Percentiles rank a stretch among this genome's conserved stretches.
phyloP scores from a whole-genome alignment of 2,329 filamentous ascomycete species.

The Blastomyces emzantsi region DNA sequence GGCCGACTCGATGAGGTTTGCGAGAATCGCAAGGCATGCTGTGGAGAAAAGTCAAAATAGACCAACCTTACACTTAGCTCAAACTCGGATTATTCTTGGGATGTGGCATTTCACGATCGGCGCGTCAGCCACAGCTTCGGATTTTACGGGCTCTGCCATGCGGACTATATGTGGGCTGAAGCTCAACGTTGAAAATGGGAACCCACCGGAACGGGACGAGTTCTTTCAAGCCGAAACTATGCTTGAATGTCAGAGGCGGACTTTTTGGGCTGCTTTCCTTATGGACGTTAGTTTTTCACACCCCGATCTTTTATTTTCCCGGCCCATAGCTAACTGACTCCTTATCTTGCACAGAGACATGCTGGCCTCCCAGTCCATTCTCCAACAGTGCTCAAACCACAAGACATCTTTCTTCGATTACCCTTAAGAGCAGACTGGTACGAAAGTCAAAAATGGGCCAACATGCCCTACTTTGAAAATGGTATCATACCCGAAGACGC shows the following conservation, averaged over 20 bases:
- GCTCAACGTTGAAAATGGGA: slow-evolving; percentile 53
- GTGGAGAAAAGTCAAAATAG: slow-evolving; percentile 43
- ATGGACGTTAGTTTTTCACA: slow-evolving; percentile 48
- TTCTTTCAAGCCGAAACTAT: slow-evolving; percentile 50
- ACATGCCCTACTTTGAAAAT: slow-evolving; percentile 53
- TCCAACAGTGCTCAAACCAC: slow-evolving; percentile 49
- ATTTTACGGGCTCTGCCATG: slow-evolving; percentile 54
- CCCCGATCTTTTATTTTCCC: neutral
- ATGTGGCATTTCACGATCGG: slow-evolving; percentile 57
- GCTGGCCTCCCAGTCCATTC: slow-evolving; percentile 50
- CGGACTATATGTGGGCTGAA: slow-evolving; percentile 51
- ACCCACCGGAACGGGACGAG: slow-evolving; percentile 43
- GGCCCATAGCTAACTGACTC: neutral
- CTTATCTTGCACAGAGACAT: slow-evolving; percentile 40
- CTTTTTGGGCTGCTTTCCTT: slow-evolving; percentile 63
- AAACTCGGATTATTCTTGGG: slow-evolving; percentile 57
- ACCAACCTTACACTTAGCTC: slow-evolving; percentile 55
- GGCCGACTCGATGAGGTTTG: slow-evolving; percentile 40
- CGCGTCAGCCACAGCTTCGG: slow-evolving; percentile 52
- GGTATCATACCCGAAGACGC: slow-evolving; percentile 35
- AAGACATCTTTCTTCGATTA: slow-evolving; percentile 58
- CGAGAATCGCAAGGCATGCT: slow-evolving; percentile 50
- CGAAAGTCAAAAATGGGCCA: slow-evolving; percentile 50
- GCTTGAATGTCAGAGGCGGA: slow-evolving; percentile 59
- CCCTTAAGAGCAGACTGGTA: slow-evolving; percentile 55